phyloP scores from a whole-genome alignment of 1,284 basidiomycete genomes.

The Meira nashicola region DNA sequence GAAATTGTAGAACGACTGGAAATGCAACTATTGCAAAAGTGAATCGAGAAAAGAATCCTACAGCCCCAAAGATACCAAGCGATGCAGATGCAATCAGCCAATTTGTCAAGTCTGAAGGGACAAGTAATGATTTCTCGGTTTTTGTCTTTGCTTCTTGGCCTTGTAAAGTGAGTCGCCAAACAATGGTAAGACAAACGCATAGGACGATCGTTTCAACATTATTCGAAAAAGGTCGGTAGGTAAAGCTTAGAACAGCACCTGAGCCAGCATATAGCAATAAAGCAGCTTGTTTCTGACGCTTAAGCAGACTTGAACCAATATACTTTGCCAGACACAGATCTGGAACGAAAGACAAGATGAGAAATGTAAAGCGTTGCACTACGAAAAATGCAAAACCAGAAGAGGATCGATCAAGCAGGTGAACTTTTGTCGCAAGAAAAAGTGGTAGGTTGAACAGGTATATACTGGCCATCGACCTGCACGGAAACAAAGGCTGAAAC shows the following conservation, averaged over 20 bases:
- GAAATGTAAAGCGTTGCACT: conserved; percentile 23
- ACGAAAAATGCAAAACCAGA: conserved; percentile 21
- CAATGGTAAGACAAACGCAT: conserved; percentile 17
- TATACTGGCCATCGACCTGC: conserved; percentile 32
- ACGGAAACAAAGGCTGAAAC: conserved; percentile 24
- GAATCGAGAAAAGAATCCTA: conserved; percentile 45
- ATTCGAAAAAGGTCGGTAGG: conserved; percentile 52
- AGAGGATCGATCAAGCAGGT: conserved; percentile 12
- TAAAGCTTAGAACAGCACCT: conserved; percentile 42
- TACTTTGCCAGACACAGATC: no score
- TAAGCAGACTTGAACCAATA: no score
- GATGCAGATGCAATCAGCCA: neutral
- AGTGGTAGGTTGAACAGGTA: conserved; percentile 4
- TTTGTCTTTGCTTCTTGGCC: neutral
- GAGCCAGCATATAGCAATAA: conserved; percentile 30
- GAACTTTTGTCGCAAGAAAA: neutral
- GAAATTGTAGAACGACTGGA: conserved; percentile 17
- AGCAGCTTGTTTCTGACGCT: neutral
- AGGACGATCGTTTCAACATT: conserved; percentile 41
- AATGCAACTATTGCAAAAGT: conserved; percentile 47
- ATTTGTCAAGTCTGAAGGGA: neutral
- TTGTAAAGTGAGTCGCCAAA: neutral
- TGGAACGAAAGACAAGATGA: conserved; percentile 10
- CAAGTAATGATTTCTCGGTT: neutral
- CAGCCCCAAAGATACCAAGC: conserved; percentile 16